Evolutionary conservation across 2,329 filamentous ascomycete genomes (phyloP), one percentile per base, ranked within the genome.

Genomic region (Aspergillus tamarii): DNA sequence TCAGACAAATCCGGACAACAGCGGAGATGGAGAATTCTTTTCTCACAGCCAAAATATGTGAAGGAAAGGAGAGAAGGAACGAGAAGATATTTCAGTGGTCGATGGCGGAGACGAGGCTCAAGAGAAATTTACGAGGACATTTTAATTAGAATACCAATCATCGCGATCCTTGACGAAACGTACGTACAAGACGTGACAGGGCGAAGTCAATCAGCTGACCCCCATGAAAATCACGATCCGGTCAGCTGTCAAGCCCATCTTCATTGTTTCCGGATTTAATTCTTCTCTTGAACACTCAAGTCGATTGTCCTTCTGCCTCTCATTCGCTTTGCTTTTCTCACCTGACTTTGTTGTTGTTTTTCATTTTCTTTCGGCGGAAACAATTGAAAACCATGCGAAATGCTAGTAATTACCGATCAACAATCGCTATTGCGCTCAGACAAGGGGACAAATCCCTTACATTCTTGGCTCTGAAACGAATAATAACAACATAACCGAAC

Each of bases 201-300:
- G 52, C 52, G 52, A 39, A 55, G 52, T 55, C 52, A 55, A 55
- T 55, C 52, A 55, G 52, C 52, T 55, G 52, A 55, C 52, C 52
- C 52, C n/a, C 36, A 21, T n/a, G 41, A 34, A 36, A 36, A 39
- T 14, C 30, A 36, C 9, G 16, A n/a, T 16, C 19, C 4, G 52
- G 32, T 54, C 52, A 36, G 52, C 12, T 55, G 32, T 55, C 30
- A 23, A 32, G 19, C 32, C 16, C 28, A n/a, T 55, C 26, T 55
- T 55, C 52, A 55, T 55, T 55, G 32, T 55, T 55, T 55, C 52
- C 30, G 14, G 28, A 54, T 54, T 36, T 12, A 23, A 5, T 12
- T 23, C n/a, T 46, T 46, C n/a, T 23, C 43, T 23, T 23, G 11
- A 21, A 21, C 10, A 5, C 45, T 48, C 21, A 7, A 36, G 8